Evolutionary conservation across 169 alveolate genomes (phyloP), one percentile per base, ranked within the genome.

Genomic region (Plasmodium vinckei): DNA sequence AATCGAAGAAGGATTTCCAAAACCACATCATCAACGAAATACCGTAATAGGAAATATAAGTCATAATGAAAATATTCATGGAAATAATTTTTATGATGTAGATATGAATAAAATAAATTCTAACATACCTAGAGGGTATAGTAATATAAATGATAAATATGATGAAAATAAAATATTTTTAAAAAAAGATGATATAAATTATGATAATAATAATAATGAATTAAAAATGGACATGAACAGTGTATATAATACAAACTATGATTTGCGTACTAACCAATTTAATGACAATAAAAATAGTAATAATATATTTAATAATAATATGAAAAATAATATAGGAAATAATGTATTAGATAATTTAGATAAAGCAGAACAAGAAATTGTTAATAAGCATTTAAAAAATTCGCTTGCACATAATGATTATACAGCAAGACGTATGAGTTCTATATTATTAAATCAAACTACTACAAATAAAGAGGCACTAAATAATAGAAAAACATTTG

Each of bases 321-420:
- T 42, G 12, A 65, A n/a, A 13, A 77, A 64, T 59, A 63, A n/a
- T 13, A 13, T 47, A 15, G 54, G 1, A n/a, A 53, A 15, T 49
- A 61, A 27, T 17, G 88, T 77, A 12, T 63, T 77, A 27, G 88
- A 61, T 63, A 77, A 77, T 77, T 63, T 77, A 49, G 88, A 77
- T 44, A 77, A 77, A 44, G 88, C 88, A 2, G 88, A 77, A 47
- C 75, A 77, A 51, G 77, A 77, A 63, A 77, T 77, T 44, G 77
- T 77, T n/a, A 77, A 77, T 42, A 77, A 64, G 23, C 88, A 77
- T 64, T 77, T 77, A 59, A 77, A 77, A 68, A 77, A 77, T 63
- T 77, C 88, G 19, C 39, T 75, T 13, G 13, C 69, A 49, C 73
- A 63, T 27, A 75, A 75, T 67, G 88, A 75, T 46, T 75, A 75